Evolutionary conservation across 148 eudicot species (phyloP).

Genomic region (Heliamphora exappendiculata): DNA sequence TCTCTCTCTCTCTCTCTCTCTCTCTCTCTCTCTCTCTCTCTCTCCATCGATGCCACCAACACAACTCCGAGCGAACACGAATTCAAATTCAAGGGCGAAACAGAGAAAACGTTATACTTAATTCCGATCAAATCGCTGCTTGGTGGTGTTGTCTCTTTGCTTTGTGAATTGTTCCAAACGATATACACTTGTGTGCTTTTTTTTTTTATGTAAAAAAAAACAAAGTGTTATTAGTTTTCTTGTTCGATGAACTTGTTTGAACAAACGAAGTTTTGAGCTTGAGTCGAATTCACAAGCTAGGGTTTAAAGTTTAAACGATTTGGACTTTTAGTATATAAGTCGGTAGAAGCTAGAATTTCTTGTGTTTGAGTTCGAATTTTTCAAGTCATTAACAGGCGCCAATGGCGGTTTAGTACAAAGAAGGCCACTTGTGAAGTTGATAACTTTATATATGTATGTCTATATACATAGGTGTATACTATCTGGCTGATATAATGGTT

Average conservation of each 20-base stretch:
- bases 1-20: constrained; percentile 17
- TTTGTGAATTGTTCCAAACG: background rate
- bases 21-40: background rate
- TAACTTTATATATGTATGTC: background rate
- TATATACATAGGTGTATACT: too few species aligned
- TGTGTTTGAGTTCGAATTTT: background rate
- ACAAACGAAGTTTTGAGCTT: background rate
- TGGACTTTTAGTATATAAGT: background rate
- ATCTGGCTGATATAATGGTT: too few species aligned
- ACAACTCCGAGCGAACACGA: background rate
- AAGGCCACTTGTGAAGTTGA: background rate
- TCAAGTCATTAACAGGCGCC: background rate
- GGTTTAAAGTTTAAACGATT: background rate
- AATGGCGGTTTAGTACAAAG: background rate
- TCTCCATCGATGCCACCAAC: background rate
- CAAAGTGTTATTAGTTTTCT: background rate
- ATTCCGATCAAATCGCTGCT: background rate
- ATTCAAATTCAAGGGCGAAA: background rate
- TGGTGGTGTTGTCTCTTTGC: background rate
- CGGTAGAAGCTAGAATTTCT: background rate
- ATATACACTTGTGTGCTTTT: background rate
- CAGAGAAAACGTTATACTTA: background rate
- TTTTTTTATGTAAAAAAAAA: too few species aligned
- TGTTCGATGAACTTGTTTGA: background rate
- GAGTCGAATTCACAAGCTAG: background rate